Base-by-base conservation (phyloP, 129 eudicot genomes). In the Saussurea involucrata region DNA sequence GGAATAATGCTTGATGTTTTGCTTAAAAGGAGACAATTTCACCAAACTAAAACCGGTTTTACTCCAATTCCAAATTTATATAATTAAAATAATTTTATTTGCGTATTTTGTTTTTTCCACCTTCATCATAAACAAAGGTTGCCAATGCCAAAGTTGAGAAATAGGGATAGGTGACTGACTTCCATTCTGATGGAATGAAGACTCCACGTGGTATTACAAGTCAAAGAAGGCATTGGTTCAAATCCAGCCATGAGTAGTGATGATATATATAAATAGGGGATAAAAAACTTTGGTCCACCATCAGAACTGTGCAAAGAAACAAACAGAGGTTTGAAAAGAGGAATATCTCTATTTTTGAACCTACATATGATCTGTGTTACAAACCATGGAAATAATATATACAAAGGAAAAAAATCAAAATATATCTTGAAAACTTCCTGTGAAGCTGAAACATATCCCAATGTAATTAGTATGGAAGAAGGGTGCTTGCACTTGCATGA, bases 1-100 rank as follows among this genome's bases (percentile, higher is more conserved):
- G 63, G 70, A 66, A 73, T 80, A 73, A 64, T 65, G 18, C 13
- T 70, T 27, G 10, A 61, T 53, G 79, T 74, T 80, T 74, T 36
- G 18, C 63, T 25, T 55, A 10, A 75, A 32, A 24, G 13, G 15
- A 25, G 24, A 31, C 4, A 76, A 44, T 11, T 66, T 27, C 44
- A 76, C 46, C 32, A 42, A 65, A 76, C 31, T 15, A 66, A 15
- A 66, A 66, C 46, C 5, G 36, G 36, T 15, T 66, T 66, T 18
- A 20, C 44, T 28, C 44, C 24, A 63, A 6, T 24, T 17, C 12
- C 32, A 63, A 63, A 46, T 55, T 25, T 49, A 49, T 49, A 49
- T 4, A 17, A 1, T n/a, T 13, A 53, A 10, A 53, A 10, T 9
- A 53, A 17, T n/a, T 4, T 5, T n/a, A 17, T 53, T 12, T 37